Evolutionary conservation across 1,284 basidiomycete genomes (phyloP).

Genomic region (Caloboletus firmus): DNA sequence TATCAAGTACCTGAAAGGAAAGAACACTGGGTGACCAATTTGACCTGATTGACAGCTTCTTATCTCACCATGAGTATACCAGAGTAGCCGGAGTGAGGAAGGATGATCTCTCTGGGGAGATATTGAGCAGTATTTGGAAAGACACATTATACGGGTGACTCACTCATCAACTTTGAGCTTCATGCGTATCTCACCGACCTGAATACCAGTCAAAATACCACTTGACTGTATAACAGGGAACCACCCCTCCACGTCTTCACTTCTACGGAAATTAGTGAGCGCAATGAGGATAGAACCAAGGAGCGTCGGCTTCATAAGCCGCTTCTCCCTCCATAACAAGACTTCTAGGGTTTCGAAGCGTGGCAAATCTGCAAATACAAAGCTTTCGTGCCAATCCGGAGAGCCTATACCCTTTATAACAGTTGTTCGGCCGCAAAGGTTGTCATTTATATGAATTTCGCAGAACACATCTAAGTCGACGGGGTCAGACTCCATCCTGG

Average conservation of each 20-base stretch:
- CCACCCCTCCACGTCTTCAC: constrained; percentile 77
- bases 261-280: constrained; percentile 67
- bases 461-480: constrained; percentile 69
- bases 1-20: constrained; percentile 50
- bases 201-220: constrained; percentile 49
- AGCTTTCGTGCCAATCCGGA: constrained; percentile 77
- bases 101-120: constrained; percentile 63
- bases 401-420: constrained; percentile 63
- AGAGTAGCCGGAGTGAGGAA: constrained; percentile 61
- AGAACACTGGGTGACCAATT: constrained; percentile 5
- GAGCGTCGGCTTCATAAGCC: constrained; percentile 50
- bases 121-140: constrained; percentile 16
- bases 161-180: constrained; percentile 75
- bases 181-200: constrained; percentile 72
- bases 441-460: constrained; percentile 64
- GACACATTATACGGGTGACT: constrained; percentile 32
- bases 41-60: not conserved
- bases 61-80: constrained; percentile 52
- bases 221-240: constrained; percentile 67
- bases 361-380: constrained; percentile 69
- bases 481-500: constrained; percentile 47
- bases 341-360: constrained; percentile 69
- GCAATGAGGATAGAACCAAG: constrained; percentile 67
- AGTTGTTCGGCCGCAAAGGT: constrained; percentile 68
- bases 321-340: constrained; percentile 66